phyloP scores from a whole-genome alignment of 306 rosid genomes.

The Senna siamea region DNA sequence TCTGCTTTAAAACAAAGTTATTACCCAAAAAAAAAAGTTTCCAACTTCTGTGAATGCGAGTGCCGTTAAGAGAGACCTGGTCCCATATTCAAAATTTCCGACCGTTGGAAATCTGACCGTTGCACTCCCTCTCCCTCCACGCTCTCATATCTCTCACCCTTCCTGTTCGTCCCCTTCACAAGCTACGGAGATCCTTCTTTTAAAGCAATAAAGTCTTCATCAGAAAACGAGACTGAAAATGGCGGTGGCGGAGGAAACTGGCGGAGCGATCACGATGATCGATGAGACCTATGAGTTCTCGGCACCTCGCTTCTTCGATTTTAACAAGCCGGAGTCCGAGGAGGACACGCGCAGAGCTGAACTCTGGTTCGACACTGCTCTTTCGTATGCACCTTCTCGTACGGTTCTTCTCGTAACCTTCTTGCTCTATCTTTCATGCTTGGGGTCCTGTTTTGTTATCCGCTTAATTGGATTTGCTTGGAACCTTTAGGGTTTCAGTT shows the following conservation, averaged over 20 bases:
- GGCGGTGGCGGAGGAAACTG: constrained; percentile 58
- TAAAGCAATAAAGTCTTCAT: background rate
- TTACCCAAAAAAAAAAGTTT: too few relatives aligned
- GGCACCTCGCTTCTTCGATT: constrained; percentile 89
- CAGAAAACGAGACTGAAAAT: constrained; percentile 8
- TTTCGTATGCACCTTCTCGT: constrained; percentile 91
- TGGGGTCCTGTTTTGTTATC: background rate
- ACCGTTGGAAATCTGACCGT: constrained; percentile 28
- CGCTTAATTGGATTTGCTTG: background rate
- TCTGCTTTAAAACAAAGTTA: too few relatives aligned
- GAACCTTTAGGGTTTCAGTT: constrained; percentile 11
- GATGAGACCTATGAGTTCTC: constrained; percentile 84
- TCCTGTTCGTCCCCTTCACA: background rate
- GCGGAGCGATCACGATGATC: constrained; percentile 44
- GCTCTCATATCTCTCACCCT: background rate
- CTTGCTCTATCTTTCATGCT: background rate
- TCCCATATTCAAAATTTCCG: constrained; percentile 8
- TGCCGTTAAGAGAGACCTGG: constrained; percentile 19
- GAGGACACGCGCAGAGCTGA: constrained; percentile 64
- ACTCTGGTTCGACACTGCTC: constrained; percentile 89
- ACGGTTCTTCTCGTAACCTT: constrained; percentile 33
- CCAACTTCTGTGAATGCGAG: too few relatives aligned
- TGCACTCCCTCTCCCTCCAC: background rate
- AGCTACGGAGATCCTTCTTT: constrained; percentile 2
- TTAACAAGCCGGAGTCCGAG: constrained; percentile 57